A percentile compares a stretch with the other conserved stretches of the same genome.
Evolutionary conservation across 495 filamentous ascomycete genomes (phyloP).

Genomic region (Xylaria nigripes): DNA sequence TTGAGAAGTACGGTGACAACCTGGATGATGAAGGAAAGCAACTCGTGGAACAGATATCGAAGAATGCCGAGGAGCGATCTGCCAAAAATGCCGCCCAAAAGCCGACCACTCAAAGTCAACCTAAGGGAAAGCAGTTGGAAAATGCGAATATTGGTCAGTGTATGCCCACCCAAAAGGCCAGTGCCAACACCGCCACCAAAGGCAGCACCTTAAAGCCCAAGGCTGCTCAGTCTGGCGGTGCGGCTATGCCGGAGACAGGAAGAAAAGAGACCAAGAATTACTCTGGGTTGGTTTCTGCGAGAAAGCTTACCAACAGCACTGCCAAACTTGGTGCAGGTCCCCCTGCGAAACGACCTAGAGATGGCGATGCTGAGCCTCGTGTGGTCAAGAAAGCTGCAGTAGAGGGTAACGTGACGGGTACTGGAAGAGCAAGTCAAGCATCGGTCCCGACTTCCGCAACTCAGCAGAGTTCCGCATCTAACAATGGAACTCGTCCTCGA

Average conservation of each 20-base stretch:
- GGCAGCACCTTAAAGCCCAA: slow-evolving; percentile 7
- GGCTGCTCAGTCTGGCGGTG: neutral
- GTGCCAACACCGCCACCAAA: neutral
- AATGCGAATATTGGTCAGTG: neutral
- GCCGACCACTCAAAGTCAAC: neutral
- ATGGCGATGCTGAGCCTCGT: slow-evolving; percentile 34
- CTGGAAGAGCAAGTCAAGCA: slow-evolving; percentile 8
- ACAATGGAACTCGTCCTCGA: slow-evolving; percentile 12
- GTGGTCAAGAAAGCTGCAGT: slow-evolving; percentile 33
- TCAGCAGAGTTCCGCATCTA: slow-evolving; percentile 12
- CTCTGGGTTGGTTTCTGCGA: slow-evolving; percentile 21
- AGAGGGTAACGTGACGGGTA: slow-evolving; percentile 15
- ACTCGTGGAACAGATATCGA: neutral
- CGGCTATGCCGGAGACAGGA: neutral
- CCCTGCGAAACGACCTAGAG: slow-evolving; percentile 25
- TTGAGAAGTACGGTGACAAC: slow-evolving; percentile 56
- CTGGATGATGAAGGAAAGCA: slow-evolving; percentile 42
- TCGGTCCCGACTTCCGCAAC: slow-evolving; percentile 7
- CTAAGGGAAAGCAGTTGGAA: slow-evolving; percentile 1
- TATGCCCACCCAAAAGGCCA: neutral
- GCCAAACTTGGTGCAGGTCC: slow-evolving; percentile 15
- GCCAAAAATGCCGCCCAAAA: slow-evolving; percentile 10
- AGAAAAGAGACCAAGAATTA: slow-evolving; percentile 17
- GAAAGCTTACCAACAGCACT: slow-evolving; percentile 16
- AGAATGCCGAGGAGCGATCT: slow-evolving; percentile 11